Base-by-base conservation (phyloP, 768 basidiomycete species). In the Albatrellus ellisii region DNA sequence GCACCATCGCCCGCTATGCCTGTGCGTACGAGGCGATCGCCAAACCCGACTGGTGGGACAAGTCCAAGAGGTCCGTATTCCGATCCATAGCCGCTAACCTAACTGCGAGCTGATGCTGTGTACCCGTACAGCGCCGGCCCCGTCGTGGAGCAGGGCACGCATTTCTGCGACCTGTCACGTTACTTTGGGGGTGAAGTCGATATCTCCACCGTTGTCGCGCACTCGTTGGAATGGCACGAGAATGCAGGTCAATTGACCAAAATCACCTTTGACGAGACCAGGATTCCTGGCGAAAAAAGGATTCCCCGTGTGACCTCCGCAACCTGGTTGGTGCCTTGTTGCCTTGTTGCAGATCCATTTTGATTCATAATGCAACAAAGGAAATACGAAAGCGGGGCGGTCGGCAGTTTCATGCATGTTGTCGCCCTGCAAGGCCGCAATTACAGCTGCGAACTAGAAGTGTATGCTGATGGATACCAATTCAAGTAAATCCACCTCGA, bases 121-220 rank as follows among this genome's bases (percentile, higher is more conserved):
- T 43, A 44, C 12, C 50, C 35, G 21, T 24, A 12, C 39, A 81
- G 84, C 56, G 80, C 74, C 41, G 86, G 86, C 15, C 86, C 88
- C 4, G 69, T 91, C 52, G 65, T 92, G 48, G 89, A 90, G 60
- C 85, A 90, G 65, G 92, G 88, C 36, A 98, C 94, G 11, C 94
- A 98, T 66, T 94, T 97, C 65, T 91, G 88, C 53, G 91, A 97
- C 64, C 72, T 95, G 33, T 95, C 90, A 29, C 82, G 94, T 51
- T 94, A 94, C 68, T 97, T 98, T 56, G 94, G 92, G 39, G 94
- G 94, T 12, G 87, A 94, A 50, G 88, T 95, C 44, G 87, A 95
- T 55, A 77, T 92, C 46, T 64, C 75, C 39, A 73, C 72, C 26
- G 83, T 89, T 29, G 64, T 59, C 28, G 94, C 92, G 12, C 87